Evolutionary conservation across 257 asterid genomes (phyloP), one percentile per base, ranked within the genome.

Genomic region (Knoxia roxburghii): DNA sequence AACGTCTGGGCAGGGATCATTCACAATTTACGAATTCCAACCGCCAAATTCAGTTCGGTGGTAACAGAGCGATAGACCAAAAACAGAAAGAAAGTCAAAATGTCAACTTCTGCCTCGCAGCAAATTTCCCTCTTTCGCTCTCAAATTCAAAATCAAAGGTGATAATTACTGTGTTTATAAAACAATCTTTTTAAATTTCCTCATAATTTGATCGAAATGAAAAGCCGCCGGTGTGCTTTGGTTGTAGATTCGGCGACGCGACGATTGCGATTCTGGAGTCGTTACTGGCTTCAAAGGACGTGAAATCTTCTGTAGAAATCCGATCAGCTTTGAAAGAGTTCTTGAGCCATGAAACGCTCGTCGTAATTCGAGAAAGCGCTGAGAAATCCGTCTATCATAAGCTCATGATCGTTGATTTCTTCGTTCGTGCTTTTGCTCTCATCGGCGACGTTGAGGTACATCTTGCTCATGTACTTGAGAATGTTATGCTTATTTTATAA

Each of bases 361-460:
- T 62, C 51, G 72, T 91, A 39, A 65, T 87, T 60, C 76, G 84
- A 29, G 92, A 91, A 77, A 84, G 83, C 48, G 46, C 81, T 1
- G 76, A 64, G 58, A 86, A 85, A 75, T 56, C 89, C 37, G 74
- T 77, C 26, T 80, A 85, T 71, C 68, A 74, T 48, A 89, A 89
- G 87, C 95, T 91, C 48, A 26, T 78, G 39, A 82, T 83, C 46
- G 67, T 86, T 13, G 96, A 91, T 56, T 89, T 87, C 76, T 79
- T 89, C 67, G 77, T 85, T 68, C 88, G 80, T 17, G 81, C 76
- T 74, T 89, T 89, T 71, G 89, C 87, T 55, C 75, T 84, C 43
- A 79, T 89, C 11, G 94, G 91, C 46, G 96, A 89, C 71, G 81
- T 76, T 37, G 92, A 89, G 98, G 98, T 91, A 79, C 43, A 56